Conservation (phyloP, 129 eudicot genomes). For the Artemisia tridentata region DNA sequence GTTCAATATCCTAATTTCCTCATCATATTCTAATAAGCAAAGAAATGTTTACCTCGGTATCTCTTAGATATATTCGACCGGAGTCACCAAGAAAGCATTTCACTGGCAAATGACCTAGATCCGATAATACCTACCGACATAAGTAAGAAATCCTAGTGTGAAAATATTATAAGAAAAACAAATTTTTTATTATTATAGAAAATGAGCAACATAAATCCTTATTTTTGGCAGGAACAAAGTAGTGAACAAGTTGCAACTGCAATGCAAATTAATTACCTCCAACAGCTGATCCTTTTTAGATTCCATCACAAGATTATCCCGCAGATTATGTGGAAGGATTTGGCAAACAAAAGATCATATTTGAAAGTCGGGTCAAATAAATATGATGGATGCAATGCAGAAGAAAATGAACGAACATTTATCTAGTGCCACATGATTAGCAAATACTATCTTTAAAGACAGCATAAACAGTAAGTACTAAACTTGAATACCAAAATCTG, state of each 20-base stretch:
- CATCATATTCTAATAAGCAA: neutral
- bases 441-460: too few relatives aligned
- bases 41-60: constrained; percentile 55
- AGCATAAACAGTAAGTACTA: too few relatives aligned
- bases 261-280: constrained; percentile 44
- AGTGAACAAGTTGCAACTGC: constrained; percentile 9
- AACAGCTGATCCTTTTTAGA: constrained; percentile 49
- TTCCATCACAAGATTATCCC: constrained; percentile 48
- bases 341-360: constrained; percentile 28
- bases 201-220: neutral
- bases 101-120: constrained; percentile 70
- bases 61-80: constrained; percentile 45
- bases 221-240: neutral
- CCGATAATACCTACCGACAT: constrained; percentile 57
- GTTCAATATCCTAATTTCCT: neutral
- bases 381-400: too few relatives aligned
- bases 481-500: too few relatives aligned
- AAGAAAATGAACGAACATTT: too few relatives aligned
- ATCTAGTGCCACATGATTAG: too few relatives aligned
- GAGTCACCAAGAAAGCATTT: constrained; percentile 64
- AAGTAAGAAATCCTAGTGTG: constrained; percentile 10
- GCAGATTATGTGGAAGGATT: constrained; percentile 75
- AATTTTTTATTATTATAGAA: neutral
- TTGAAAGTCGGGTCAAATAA: constrained; percentile 11
- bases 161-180: neutral